Evolutionary conservation across 192 early-diverging fungal species (phyloP).

Genomic region (Coemansia biformis): DNA sequence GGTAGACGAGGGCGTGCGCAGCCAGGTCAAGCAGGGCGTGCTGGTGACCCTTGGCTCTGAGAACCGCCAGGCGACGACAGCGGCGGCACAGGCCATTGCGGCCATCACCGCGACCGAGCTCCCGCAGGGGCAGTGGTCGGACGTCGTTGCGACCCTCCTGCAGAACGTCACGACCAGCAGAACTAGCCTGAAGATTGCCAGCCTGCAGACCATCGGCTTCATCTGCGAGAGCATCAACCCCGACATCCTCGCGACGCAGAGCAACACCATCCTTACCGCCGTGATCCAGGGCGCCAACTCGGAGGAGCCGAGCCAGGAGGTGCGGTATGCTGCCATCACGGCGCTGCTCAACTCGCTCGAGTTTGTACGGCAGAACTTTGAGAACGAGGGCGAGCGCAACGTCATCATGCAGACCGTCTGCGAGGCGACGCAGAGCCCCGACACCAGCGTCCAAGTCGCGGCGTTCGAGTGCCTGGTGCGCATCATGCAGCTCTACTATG

Average conservation of each 20-base stretch:
- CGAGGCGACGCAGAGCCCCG: constrained; percentile 81
- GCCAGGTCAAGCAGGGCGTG: constrained; percentile 65
- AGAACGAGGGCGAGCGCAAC: constrained; percentile 90
- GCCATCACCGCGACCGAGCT: constrained; percentile 93
- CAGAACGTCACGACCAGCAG: constrained; percentile 69
- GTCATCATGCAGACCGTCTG: constrained; percentile 99
- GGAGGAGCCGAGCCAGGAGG: constrained; percentile 82
- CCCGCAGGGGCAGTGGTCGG: constrained; percentile 78
- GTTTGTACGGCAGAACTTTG: constrained; percentile 93
- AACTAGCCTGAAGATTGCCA: constrained; percentile 66
- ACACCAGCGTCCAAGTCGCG: constrained; percentile 71
- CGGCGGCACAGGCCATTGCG: constrained; percentile 77
- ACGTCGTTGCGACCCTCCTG: constrained; percentile 77
- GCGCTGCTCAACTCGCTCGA: constrained; percentile 93
- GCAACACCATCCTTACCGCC: constrained; percentile 89
- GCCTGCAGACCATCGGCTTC: constrained; percentile 87
- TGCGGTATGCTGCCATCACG: constrained; percentile 80
- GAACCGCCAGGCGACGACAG: constrained; percentile 54
- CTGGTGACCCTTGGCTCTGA: constrained; percentile 43
- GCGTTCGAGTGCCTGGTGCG: constrained; percentile 96
- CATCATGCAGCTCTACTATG: constrained; percentile 96
- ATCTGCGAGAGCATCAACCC: constrained; percentile 87
- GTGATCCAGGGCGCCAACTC: constrained; percentile 93
- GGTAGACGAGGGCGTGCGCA: constrained; percentile 53
- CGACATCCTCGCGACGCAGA: constrained; percentile 70